A percentile compares a stretch with the other conserved stretches of the same genome.
These are phyloP conservation scores for Eucalyptus leucophloia DNA, from an alignment of 345 rosid genomes.

Conservation along the genomic window DNA sequence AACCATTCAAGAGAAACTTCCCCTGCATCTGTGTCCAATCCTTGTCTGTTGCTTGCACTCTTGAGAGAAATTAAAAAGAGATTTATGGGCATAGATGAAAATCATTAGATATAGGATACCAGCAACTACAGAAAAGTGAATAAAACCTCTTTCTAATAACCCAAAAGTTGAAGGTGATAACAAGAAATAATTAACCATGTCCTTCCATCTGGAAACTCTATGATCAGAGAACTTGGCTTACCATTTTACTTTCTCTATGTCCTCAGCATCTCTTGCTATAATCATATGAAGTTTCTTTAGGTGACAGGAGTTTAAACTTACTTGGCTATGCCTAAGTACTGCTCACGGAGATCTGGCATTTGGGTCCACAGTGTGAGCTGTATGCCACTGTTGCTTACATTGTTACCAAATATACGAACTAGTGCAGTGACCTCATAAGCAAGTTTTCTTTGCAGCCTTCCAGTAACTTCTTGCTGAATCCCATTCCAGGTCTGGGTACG, in stretches of 20 bases:
- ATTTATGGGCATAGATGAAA: background rate
- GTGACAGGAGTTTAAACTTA: slow-evolving; percentile 9
- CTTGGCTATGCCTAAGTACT: slow-evolving; percentile 75
- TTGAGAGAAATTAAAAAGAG: background rate
- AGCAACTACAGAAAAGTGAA: background rate
- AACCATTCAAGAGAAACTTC: slow-evolving; percentile 77
- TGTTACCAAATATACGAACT: slow-evolving; percentile 59
- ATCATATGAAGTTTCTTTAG: background rate
- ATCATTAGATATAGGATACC: background rate
- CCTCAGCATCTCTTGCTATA: background rate
- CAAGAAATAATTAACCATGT: background rate
- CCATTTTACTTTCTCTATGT: background rate
- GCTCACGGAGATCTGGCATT: slow-evolving; percentile 56
- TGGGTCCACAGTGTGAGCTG: slow-evolving; percentile 74
- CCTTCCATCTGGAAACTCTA: background rate
- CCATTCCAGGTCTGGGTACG: slow-evolving; percentile 92
- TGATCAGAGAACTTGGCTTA: background rate
- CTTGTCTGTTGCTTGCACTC: slow-evolving; percentile 70
- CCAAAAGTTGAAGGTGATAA: background rate
- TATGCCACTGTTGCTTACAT: slow-evolving; percentile 41
- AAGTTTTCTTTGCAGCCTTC: slow-evolving; percentile 67
- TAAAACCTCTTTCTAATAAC: background rate
- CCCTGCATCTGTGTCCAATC: slow-evolving; percentile 75
- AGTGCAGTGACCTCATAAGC: slow-evolving; percentile 66
- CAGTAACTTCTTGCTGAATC: slow-evolving; percentile 84